A percentile compares a stretch with the other conserved stretches of the same genome.
These are phyloP conservation scores for Iberis amara DNA, from an alignment of 441 rosid species.

Conservation along the genomic window DNA sequence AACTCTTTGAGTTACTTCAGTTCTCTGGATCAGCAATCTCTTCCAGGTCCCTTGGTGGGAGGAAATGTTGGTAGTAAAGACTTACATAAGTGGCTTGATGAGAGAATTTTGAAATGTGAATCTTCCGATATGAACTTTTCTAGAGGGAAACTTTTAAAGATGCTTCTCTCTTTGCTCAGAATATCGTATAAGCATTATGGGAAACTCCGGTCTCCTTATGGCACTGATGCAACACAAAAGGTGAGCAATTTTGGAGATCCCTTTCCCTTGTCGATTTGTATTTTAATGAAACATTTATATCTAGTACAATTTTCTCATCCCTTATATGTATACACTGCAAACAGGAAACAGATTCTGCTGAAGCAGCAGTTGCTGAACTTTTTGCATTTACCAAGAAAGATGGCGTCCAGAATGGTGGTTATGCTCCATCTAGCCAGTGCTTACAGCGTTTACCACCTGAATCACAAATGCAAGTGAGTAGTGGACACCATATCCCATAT, in stretches of 20 bases:
- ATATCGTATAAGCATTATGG: conserved; percentile 93
- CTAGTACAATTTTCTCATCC: conserved; percentile 7
- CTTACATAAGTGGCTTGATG: conserved; percentile 91
- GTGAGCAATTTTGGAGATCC: conserved; percentile 33
- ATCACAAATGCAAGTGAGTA: conserved; percentile 85
- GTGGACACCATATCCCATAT: conserved; percentile 8
- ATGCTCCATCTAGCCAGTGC: conserved; percentile 58
- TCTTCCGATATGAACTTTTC: conserved; percentile 50
- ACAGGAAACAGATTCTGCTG: conserved; percentile 80
- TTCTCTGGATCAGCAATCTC: conserved; percentile 63
- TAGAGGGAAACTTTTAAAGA: conserved; percentile 53
- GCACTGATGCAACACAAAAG: conserved; percentile 54
- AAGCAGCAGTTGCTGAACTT: conserved; percentile 89
- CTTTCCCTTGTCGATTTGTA: neutral
- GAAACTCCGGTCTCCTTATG: conserved; percentile 91
- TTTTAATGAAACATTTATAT: conserved; percentile 1
- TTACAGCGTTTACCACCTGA: conserved; percentile 80
- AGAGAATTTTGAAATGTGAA: conserved; percentile 65
- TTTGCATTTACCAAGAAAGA: conserved; percentile 68
- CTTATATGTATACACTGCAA: conserved; percentile 6
- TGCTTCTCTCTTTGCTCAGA: conserved; percentile 87
- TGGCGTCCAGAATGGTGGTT: conserved; percentile 39
- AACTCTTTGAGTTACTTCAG: conserved; percentile 50
- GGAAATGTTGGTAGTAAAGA: conserved; percentile 89
- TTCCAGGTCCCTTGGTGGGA: conserved; percentile 96